Evolutionary conservation across 139 green algal species (phyloP).

Genomic region (Chlorella sp.): DNA sequence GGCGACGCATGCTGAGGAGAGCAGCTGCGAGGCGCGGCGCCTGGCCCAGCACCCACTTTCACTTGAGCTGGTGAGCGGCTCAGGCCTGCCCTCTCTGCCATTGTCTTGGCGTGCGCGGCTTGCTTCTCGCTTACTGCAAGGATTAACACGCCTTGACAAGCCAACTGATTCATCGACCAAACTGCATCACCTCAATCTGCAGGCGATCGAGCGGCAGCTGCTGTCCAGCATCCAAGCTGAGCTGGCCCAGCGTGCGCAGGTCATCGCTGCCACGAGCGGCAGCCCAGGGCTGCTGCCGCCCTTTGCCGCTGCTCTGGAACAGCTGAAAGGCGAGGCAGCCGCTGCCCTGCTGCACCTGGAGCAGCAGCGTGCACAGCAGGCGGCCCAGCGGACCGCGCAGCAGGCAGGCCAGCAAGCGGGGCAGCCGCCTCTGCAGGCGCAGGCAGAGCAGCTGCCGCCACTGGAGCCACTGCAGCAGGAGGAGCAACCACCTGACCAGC

Average conservation of each 20-base stretch:
- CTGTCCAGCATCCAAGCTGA: constrained; percentile 19
- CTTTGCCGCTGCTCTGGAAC: background rate
- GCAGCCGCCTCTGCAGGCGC: background rate
- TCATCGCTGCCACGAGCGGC: background rate
- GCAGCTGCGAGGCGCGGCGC: background rate
- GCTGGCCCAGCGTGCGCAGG: constrained; percentile 34
- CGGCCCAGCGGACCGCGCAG: background rate
- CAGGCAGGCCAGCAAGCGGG: background rate
- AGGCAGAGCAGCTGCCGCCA: background rate
- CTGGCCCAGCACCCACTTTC: constrained; percentile 1
- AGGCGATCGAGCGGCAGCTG: constrained; percentile 37
- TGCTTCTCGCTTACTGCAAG: too few species aligned
- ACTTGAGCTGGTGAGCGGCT: constrained; percentile 23
- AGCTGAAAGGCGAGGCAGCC: constrained; percentile 19
- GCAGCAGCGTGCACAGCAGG: background rate
- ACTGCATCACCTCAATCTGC: background rate
- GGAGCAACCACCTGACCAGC: background rate
- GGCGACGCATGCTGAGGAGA: background rate
- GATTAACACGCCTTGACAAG: too few species aligned
- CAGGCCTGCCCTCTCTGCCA: background rate
- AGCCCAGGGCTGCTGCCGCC: background rate
- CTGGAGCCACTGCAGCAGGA: background rate
- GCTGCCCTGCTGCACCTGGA: constrained; percentile 26
- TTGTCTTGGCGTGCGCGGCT: too few species aligned
- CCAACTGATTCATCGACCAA: too few species aligned